Percentiles rank a stretch among this genome's conserved stretches.
phyloP scores from a whole-genome alignment of 176 grass and related monocot genomes.

The Carex scoparia region DNA sequence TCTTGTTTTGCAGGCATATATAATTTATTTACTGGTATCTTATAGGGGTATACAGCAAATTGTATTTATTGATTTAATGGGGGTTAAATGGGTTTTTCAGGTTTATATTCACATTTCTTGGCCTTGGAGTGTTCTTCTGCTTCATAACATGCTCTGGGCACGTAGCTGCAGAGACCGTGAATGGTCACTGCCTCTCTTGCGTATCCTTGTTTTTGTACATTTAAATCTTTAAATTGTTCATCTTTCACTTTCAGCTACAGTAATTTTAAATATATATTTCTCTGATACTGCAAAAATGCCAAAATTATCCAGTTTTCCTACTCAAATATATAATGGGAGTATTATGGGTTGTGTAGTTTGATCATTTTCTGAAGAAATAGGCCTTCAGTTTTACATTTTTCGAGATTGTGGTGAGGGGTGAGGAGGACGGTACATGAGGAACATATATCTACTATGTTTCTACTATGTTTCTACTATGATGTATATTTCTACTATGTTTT shows the following conservation, averaged over 20 bases:
- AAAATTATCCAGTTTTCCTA: background rate
- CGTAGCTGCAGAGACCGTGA: conserved; percentile 78
- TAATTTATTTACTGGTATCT: background rate
- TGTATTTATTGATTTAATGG: background rate
- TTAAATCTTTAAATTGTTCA: background rate
- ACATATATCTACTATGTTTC: background rate
- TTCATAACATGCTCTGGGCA: conserved; percentile 83
- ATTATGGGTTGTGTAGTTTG: background rate
- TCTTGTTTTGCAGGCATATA: background rate
- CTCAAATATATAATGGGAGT: background rate
- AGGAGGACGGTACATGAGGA: background rate
- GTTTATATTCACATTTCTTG: conserved; percentile 86
- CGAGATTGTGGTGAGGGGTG: background rate
- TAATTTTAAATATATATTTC: background rate
- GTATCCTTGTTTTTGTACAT: conserved; percentile 58
- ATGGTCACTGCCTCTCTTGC: conserved; percentile 72
- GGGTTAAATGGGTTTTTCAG: conserved; percentile 34
- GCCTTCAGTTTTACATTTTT: too few relatives aligned
- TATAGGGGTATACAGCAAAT: background rate
- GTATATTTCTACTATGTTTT: background rate
- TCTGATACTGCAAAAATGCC: background rate
- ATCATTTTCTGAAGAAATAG: background rate
- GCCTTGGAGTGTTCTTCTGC: conserved; percentile 62
- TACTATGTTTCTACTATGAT: background rate
- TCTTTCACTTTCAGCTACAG: background rate